Evolutionary conservation across 306 rosid species (phyloP).

Genomic region (Leucaena leucocephala): DNA sequence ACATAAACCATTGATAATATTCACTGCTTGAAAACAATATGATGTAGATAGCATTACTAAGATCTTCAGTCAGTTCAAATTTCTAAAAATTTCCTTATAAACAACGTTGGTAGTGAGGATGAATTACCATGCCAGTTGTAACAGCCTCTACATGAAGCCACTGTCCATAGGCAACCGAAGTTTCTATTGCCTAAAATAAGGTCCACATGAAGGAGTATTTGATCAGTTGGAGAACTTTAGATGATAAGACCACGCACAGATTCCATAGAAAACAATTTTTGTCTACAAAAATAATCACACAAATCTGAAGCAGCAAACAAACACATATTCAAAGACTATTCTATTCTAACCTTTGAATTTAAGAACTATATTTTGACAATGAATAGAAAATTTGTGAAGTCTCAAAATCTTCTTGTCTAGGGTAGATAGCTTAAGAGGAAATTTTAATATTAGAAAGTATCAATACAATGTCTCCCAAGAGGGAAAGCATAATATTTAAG

Average conservation of each 20-base stretch:
- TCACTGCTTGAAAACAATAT: no score
- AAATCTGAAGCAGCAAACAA: slow-evolving; percentile 1
- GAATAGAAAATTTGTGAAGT: background rate
- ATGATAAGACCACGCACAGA: slow-evolving; percentile 10
- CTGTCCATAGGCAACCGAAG: slow-evolving; percentile 80
- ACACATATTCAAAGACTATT: slow-evolving; percentile 8
- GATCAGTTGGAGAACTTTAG: slow-evolving; percentile 19
- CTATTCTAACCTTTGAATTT: background rate
- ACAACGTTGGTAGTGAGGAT: background rate
- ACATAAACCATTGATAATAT: no score
- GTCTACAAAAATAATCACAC: background rate
- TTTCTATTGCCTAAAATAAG: slow-evolving; percentile 81
- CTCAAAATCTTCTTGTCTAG: background rate
- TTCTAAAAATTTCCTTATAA: no score
- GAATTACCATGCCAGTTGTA: slow-evolving; percentile 87
- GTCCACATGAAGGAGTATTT: slow-evolving; percentile 21
- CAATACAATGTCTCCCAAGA: no score
- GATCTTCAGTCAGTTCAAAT: no score
- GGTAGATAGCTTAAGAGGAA: background rate
- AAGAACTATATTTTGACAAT: slow-evolving; percentile 1
- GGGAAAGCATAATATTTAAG: background rate
- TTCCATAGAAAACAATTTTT: background rate
- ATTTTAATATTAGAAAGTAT: background rate
- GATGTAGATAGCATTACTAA: no score
- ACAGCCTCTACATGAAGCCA: slow-evolving; percentile 99